Percentiles rank a stretch among this genome's conserved stretches.
phyloP scores from a whole-genome alignment of 106 monocot species.

The Vanilla planifolia region DNA sequence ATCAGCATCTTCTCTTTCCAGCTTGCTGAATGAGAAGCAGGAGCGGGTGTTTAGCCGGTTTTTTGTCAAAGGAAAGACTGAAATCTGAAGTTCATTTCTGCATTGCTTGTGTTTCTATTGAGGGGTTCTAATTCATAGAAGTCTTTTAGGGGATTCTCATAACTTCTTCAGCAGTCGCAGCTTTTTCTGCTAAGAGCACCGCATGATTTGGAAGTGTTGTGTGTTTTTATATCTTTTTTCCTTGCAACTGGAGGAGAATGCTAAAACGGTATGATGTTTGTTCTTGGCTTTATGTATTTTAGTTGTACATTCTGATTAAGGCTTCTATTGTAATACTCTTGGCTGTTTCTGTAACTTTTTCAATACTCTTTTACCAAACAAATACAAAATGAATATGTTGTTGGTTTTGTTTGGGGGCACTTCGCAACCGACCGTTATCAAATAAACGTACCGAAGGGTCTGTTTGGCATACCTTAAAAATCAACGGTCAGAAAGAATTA shows the following conservation, averaged over 20 bases:
- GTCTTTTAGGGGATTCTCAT: background rate
- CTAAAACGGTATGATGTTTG: background rate
- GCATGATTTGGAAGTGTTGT: background rate
- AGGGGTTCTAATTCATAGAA: background rate
- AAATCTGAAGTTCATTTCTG: background rate
- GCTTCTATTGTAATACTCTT: too few species aligned
- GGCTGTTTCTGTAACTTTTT: too few species aligned
- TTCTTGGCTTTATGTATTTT: background rate
- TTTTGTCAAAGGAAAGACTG: constrained; percentile 63
- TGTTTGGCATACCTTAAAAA: too few species aligned
- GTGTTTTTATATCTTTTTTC: background rate
- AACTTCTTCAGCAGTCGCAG: too few species aligned
- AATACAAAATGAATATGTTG: too few species aligned
- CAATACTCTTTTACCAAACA: too few species aligned
- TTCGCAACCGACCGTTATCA: too few species aligned
- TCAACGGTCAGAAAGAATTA: too few species aligned
- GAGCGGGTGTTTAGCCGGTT: constrained; percentile 74
- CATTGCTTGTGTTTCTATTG: background rate
- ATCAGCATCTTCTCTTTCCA: constrained; percentile 36
- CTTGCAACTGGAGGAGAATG: background rate
- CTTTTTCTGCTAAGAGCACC: too few species aligned
- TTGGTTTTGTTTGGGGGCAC: too few species aligned
- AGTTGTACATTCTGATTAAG: background rate
- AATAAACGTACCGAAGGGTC: too few species aligned
- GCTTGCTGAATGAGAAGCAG: constrained; percentile 39